Conservation (phyloP, 306 rosid species). For the Sindora glabra region DNA sequence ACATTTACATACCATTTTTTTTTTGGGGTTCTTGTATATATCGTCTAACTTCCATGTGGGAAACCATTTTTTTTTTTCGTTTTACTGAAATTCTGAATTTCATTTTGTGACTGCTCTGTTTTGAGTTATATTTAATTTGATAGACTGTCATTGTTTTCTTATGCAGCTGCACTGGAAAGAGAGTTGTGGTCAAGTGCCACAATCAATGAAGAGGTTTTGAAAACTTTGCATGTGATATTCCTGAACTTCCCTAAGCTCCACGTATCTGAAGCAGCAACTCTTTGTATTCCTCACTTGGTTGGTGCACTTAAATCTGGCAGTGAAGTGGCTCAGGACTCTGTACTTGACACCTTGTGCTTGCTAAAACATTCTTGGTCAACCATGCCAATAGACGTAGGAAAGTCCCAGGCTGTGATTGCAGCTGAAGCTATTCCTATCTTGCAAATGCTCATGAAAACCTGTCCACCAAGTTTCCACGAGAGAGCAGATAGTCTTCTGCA, state of each 20-base stretch:
- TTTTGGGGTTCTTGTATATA: no score
- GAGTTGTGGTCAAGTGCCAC: constrained; percentile 91
- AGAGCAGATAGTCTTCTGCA: constrained; percentile 90
- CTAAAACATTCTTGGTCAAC: constrained; percentile 90
- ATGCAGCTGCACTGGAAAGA: constrained; percentile 90
- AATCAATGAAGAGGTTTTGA: constrained; percentile 88
- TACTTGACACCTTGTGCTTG: constrained; percentile 74
- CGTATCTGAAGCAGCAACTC: constrained; percentile 86
- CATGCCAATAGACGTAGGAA: constrained; percentile 79
- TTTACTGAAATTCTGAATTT: no score
- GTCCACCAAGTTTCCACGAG: constrained; percentile 97
- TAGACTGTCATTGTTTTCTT: constrained; percentile 14
- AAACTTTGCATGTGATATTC: constrained; percentile 82
- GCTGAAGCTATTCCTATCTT: constrained; percentile 96
- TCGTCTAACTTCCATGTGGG: no score
- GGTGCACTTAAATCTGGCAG: constrained; percentile 90
- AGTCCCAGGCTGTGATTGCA: constrained; percentile 79
- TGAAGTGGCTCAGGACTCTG: constrained; percentile 84
- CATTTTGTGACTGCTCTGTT: background rate
- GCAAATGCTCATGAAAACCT: constrained; percentile 97
- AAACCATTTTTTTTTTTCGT: no score
- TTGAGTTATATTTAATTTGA: background rate
- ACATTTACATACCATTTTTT: no score
- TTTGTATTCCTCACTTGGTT: constrained; percentile 88
- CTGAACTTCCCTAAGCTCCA: constrained; percentile 90